Evolutionary conservation across 805 yeast species (phyloP), one percentile per base, ranked within the genome.

Genomic region (Phaffomyces opuntiae): DNA sequence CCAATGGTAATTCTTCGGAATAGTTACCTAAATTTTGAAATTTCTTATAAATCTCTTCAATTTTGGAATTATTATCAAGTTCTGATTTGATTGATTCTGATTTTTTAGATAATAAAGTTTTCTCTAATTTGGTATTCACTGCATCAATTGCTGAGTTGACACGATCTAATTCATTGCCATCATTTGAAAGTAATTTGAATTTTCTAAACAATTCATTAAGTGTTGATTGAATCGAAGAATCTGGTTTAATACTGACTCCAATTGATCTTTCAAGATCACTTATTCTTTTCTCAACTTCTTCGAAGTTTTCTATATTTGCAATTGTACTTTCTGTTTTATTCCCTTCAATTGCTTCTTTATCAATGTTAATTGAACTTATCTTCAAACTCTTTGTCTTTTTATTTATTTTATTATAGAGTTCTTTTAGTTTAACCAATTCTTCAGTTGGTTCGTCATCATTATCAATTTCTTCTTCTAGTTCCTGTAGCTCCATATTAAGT

Each of bases 401-500:
- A 17, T 52, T 55, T 26, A 52, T 43, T 33, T 41, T 47, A 9
- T 54, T 54, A 6, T 60, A 42, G 5, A 45, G 35, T 5, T 47
- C 48, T 27, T 57, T 60, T 14, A 65, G 34, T n/a, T 48, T 47
- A 16, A 49, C 29, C 5, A 63, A 38, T 27, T 54, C 58, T 21
- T 49, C 50, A 5, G 39, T 45, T 19, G 45, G 49, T 13, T 53
- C 51, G 4, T 50, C 53, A 19, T 49, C 49, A 8, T 27, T 33
- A 2, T 47, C 40, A 9, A 55, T 45, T 17, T 50, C 57, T 6
- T 52, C 45, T 40, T 60, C 53, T 2, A 72, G 47, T 45, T 69
- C 74, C n/a, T 59, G 59, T 37, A 74, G 47, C 46, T 74, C 78
- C 12, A 59, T 53, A 7, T 60, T 52, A 27, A 73, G 65, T 38